Conservation (phyloP, 345 rosid species). For the Eucalyptus pumila region DNA sequence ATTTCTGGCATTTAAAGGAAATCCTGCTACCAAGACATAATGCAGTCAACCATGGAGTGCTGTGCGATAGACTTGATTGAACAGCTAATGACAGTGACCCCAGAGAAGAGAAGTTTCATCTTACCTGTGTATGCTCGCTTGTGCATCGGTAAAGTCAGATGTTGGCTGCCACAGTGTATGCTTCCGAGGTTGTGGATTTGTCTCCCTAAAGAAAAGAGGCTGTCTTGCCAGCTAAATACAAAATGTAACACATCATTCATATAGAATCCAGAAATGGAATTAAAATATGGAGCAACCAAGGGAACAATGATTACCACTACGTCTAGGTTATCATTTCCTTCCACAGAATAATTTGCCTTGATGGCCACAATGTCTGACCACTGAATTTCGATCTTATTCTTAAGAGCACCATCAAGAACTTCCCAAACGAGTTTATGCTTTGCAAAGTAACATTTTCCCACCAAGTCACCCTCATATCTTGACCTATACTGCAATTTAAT, state of each 20-base stretch:
- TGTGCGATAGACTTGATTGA: not conserved
- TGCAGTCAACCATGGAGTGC: not conserved
- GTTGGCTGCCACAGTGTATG: constrained; percentile 76
- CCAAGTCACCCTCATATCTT: constrained; percentile 66
- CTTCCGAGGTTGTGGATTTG: constrained; percentile 69
- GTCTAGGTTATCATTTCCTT: constrained; percentile 37
- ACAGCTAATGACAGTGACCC: not conserved
- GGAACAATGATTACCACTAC: constrained; percentile 33
- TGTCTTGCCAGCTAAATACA: constrained; percentile 54
- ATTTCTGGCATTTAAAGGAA: not conserved
- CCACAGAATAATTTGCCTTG: constrained; percentile 35
- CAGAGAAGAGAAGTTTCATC: not conserved
- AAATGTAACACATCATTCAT: not conserved
- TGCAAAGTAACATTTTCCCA: constrained; percentile 67
- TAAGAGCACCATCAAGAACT: constrained; percentile 66
- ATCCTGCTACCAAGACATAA: not conserved
- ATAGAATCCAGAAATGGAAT: not conserved
- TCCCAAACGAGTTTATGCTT: constrained; percentile 82
- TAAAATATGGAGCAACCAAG: not conserved
- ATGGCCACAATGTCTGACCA: constrained; percentile 69
- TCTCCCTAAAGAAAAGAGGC: constrained; percentile 72
- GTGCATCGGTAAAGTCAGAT: constrained; percentile 60
- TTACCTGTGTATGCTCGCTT: constrained; percentile 55
- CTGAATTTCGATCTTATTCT: constrained; percentile 73
- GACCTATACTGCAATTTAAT: constrained; percentile 34